phyloP scores from a whole-genome alignment of 768 basidiomycete genomes.

The Suillus subluteus region DNA sequence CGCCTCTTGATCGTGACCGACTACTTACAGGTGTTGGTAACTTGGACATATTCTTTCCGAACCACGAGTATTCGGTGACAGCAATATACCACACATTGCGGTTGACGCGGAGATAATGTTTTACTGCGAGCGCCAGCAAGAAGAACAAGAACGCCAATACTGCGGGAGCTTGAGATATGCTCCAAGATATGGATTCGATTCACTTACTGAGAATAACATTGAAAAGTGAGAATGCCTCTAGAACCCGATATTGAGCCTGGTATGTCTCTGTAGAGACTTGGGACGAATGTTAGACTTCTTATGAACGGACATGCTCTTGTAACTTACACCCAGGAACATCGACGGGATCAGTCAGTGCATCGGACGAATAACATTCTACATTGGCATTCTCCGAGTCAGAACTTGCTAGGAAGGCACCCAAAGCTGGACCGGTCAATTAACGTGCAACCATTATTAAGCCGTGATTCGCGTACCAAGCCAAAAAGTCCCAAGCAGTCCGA shows the following conservation, averaged over 20 bases:
- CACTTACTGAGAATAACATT: conserved; percentile 71
- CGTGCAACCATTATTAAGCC: conserved; percentile 3
- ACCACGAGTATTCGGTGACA: conserved; percentile 76
- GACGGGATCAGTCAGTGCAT: conserved; percentile 53
- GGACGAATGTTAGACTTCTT: conserved; percentile 3
- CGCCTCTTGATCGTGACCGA: conserved; percentile 39
- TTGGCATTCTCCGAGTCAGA: conserved; percentile 81
- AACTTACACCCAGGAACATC: conserved; percentile 69
- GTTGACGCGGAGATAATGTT: conserved; percentile 46
- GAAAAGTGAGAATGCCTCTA: conserved; percentile 80
- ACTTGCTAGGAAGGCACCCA: conserved; percentile 71
- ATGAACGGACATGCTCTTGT: neutral
- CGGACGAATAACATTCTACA: conserved; percentile 78
- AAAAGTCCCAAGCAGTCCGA: conserved; percentile 73
- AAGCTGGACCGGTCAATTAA: conserved; percentile 48
- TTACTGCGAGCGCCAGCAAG: conserved; percentile 46
- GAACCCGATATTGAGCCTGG: conserved; percentile 86
- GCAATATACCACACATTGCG: conserved; percentile 68
- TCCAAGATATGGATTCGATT: neutral
- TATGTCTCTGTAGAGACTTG: conserved; percentile 84
- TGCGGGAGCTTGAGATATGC: conserved; percentile 31
- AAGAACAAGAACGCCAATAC: conserved; percentile 53
- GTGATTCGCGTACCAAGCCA: conserved; percentile 69
- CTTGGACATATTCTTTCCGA: conserved; percentile 48
- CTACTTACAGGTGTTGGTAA: conserved; percentile 46